Percentiles rank a stretch among this genome's conserved stretches.
Evolutionary conservation across 2,329 filamentous ascomycete genomes (phyloP).

Genomic region (Nemania sp.): DNA sequence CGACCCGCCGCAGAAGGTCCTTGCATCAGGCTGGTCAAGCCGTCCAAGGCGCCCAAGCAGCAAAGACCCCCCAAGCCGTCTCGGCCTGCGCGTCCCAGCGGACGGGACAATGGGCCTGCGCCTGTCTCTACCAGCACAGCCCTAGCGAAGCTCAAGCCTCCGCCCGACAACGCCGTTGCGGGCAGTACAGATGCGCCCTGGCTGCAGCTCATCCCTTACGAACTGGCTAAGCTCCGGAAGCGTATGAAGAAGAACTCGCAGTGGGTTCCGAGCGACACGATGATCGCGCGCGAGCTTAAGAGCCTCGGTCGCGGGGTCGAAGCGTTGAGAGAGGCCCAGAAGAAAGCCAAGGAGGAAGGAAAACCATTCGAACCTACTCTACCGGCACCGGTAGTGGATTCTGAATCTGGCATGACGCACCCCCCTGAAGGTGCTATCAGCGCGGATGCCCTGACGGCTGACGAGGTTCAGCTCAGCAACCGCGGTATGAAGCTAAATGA

Average conservation of each 20-base stretch:
- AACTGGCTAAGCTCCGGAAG: conserved; percentile 72
- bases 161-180: conserved; percentile 60
- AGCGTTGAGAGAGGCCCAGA: conserved; percentile 63
- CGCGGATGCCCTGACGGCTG: conserved; percentile 57
- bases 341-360: conserved; percentile 67
- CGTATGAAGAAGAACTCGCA: conserved; percentile 91
- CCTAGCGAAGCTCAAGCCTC: conserved; percentile 54
- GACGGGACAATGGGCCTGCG: conserved; percentile 47
- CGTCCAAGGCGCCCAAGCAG: conserved; percentile 51
- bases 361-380: conserved; percentile 57
- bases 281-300: conserved; percentile 80
- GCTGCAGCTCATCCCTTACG: conserved; percentile 66
- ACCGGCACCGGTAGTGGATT: conserved; percentile 49
- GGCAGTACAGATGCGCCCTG: conserved; percentile 65
- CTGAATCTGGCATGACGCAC: conserved; percentile 54
- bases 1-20: conserved; percentile 44
- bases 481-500: conserved; percentile 79
- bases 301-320: conserved; percentile 68
- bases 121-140: conserved; percentile 47
- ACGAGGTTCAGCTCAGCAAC: conserved; percentile 68
- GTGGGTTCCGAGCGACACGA: conserved; percentile 82
- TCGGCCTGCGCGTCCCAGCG: conserved; percentile 34
- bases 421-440: conserved; percentile 64
- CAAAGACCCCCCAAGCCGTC: conserved; percentile 41
- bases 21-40: conserved; percentile 56